Evolutionary conservation across 2,329 filamentous ascomycete species (phyloP), one percentile per base, ranked within the genome.

Genomic region (Trichoderma sp.): DNA sequence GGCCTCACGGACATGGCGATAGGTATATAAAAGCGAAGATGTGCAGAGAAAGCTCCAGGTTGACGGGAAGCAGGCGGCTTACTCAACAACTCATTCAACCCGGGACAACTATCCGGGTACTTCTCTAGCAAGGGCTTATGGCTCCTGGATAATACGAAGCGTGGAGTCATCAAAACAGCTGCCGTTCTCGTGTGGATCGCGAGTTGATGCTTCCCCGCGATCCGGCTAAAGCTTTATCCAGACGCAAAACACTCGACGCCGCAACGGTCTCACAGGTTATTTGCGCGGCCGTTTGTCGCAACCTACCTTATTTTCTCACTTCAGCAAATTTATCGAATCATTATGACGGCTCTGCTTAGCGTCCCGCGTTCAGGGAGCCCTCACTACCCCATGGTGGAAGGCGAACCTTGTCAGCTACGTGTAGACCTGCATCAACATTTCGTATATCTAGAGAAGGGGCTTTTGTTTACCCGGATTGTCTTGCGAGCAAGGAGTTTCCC

Each of bases 171-270:
- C 34, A 26, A 19, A 28, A 52, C 34, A 52, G 50, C 50, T 30
- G 24, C 28, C 28, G 48, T 59, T 19, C 34, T n/a, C 43, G 5
- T 34, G 41, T 60, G 45, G 57, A 39, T 41, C 19, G 19, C 19
- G 34, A 19, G 44, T 17, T 59, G 57, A 45, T 17, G 30, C 34
- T 34, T 24, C 50, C 26, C 50, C 50, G 41, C 60, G n/a, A 30
- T 30, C 50, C 50, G 60, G 60, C n/a, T 63, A 63, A 63, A 63
- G 50, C 28, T 44, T 63, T 63, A 63, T 47, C 60, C 60, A 50
- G 47, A 28, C 57, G 26, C 17, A 21, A 39, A 41, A 10, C 24
- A 21, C 3, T 10, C 28, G 24, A 24, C 30, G 19, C 57, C 44
- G 34, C 57, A 30, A 55, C 21, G 34, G 51, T 4, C 51, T 55